Percentiles rank a stretch among this genome's conserved stretches.
phyloP scores from a whole-genome alignment of 768 basidiomycete species.

The Suillus plorans region DNA sequence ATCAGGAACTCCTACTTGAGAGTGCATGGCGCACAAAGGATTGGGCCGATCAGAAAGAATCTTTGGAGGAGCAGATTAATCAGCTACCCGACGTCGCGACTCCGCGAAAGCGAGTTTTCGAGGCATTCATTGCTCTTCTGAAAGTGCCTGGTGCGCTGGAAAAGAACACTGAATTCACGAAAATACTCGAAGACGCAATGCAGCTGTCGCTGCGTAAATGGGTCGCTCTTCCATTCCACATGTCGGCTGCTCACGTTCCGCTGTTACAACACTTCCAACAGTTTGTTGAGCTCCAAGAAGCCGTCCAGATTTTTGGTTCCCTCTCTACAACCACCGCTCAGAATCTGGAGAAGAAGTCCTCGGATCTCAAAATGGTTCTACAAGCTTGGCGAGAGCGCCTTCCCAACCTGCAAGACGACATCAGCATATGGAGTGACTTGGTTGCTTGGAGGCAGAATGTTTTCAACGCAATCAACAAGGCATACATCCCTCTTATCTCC shows the following conservation, averaged over 20 bases:
- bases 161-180: conserved; percentile 85
- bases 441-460: conserved; percentile 99
- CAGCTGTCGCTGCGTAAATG: conserved; percentile 96
- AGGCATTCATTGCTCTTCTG: conserved; percentile 88
- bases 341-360: conserved; percentile 93
- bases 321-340: conserved; percentile 80
- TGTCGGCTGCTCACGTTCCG: conserved; percentile 92
- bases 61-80: conserved; percentile 77
- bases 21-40: conserved; percentile 94
- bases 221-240: conserved; percentile 81
- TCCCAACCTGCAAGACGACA: conserved; percentile 95
- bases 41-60: conserved; percentile 81
- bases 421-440: conserved; percentile 98
- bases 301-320: conserved; percentile 90
- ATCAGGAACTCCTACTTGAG: conserved; percentile 90
- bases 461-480: conserved; percentile 94
- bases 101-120: conserved; percentile 95
- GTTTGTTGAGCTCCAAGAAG: conserved; percentile 96
- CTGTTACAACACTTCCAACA: conserved; percentile 98
- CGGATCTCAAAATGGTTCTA: conserved; percentile 93
- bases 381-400: conserved; percentile 97
- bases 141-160: conserved; percentile 81
- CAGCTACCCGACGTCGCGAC: conserved; percentile 85
- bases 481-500: conserved; percentile 88
- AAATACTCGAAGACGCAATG: conserved; percentile 91